These are phyloP conservation scores for Begonia fuchsioides DNA, from an alignment of 306 rosid species.

Conservation along the genomic window DNA sequence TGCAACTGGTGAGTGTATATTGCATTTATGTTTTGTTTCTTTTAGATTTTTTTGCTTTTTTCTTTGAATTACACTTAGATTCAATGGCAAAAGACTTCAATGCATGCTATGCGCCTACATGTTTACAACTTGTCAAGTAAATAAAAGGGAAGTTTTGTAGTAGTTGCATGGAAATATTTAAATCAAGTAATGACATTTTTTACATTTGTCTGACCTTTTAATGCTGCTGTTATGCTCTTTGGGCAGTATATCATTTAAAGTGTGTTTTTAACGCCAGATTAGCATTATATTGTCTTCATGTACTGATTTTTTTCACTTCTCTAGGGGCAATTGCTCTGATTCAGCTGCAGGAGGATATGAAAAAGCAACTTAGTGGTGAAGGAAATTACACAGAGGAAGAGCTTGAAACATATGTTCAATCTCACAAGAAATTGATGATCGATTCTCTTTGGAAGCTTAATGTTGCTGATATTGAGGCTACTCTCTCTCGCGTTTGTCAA, in stretches of 20 bases:
- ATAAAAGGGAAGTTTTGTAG: too few species aligned
- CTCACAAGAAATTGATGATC: conserved; percentile 79
- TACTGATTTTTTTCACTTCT: conserved; percentile 16
- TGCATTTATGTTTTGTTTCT: neutral
- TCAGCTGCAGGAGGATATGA: conserved; percentile 98
- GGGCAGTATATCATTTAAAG: too few species aligned
- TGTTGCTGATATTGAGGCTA: conserved; percentile 95
- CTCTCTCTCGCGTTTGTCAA: conserved; percentile 94
- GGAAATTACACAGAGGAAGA: conserved; percentile 87
- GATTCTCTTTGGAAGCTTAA: conserved; percentile 98
- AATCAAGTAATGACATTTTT: too few species aligned
- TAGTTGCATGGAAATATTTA: too few species aligned
- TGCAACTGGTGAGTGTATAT: conserved; percentile 60
- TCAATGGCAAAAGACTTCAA: too few species aligned
- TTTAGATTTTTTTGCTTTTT: neutral
- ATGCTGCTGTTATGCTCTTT: too few species aligned
- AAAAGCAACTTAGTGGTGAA: conserved; percentile 78
- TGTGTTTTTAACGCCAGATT: neutral
- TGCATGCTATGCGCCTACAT: too few species aligned
- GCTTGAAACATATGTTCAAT: conserved; percentile 77
- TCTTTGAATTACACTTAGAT: too few species aligned
- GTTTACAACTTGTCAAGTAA: too few species aligned
- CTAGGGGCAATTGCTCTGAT: conserved; percentile 89
- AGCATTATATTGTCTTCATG: conserved; percentile 6
- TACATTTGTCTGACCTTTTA: too few species aligned